phyloP scores from a whole-genome alignment of 2,329 filamentous ascomycete genomes.

The Metarhizium humberi region DNA sequence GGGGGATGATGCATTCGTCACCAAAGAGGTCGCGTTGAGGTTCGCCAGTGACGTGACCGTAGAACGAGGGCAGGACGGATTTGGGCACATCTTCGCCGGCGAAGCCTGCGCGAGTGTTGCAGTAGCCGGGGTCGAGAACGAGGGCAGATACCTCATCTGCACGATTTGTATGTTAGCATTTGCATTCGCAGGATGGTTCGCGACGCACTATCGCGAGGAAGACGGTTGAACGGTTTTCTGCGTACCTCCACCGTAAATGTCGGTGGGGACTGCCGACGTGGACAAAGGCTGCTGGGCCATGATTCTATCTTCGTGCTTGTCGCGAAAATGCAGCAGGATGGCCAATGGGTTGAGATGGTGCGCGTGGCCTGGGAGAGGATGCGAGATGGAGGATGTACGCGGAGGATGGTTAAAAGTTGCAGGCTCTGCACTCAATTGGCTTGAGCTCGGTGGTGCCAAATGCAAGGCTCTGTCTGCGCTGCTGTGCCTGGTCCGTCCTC shows the following conservation, averaged over 20 bases:
- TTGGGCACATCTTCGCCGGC: conserved; percentile 97
- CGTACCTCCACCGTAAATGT: conserved; percentile 55
- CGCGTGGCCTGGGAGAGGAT: conserved; percentile 5
- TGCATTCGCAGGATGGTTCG: neutral
- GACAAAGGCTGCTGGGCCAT: conserved; percentile 50
- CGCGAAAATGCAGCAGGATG: conserved; percentile 1
- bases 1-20: conserved; percentile 79
- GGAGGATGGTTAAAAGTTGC: neutral
- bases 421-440: neutral
- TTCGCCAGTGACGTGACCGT: conserved; percentile 51
- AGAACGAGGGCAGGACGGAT: conserved; percentile 83
- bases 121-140: conserved; percentile 91
- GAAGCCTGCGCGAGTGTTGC: conserved; percentile 85
- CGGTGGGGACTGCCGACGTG: conserved; percentile 48
- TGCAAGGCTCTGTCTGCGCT: neutral
- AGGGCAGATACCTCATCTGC: conserved; percentile 95
- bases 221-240: conserved; percentile 9
- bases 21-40: conserved; percentile 61
- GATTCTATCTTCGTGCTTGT: conserved; percentile 9
- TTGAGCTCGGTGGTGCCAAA: too few relatives aligned
- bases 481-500: neutral
- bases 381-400: neutral
- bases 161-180: conserved; percentile 2
- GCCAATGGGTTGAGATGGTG: conserved; percentile 1
- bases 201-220: neutral